Base-by-base conservation (phyloP, 768 basidiomycete species). In the Leccinum imitatum region DNA sequence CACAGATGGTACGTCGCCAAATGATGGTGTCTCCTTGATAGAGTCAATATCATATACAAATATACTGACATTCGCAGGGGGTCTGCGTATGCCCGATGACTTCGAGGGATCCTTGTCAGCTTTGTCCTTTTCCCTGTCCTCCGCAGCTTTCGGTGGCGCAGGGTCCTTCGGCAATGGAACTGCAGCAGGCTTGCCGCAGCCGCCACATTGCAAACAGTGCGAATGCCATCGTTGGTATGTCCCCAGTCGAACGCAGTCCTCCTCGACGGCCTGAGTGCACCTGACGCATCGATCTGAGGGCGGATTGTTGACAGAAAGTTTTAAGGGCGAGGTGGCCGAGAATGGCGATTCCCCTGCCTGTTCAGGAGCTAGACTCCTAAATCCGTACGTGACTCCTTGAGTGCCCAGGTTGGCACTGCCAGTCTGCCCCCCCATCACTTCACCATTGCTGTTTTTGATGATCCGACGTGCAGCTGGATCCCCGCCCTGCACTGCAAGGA, bases 201-300 rank as follows among this genome's bases (percentile, higher is more conserved):
- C 78, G 14, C 75, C 76, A 65, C 97, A 99, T 59, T 89, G 86
- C n/a, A 99, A 78, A 71, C 97, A 99, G 33, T 90, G 82, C 2
- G 93, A 91, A 75, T 99, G 97, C 97, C 97, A 98, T 50, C 96
- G 83, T 69, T 93, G 89, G 76, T 95, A 96, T n/a, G 94, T 95
- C 35, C 95, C 97, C 30, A 96, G 77, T 59, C 97, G 84, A 50
- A 93, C 91, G 69, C 97, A 98, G 65, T 98, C 97, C 72, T 99
- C 97, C 75, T 99, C 97, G 23, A 99, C 93, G 0, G 96, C 96
- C 62, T 86, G 79, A 47, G 84, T 82, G 73, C 97, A 99, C 68
- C 85, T 87, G 54, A 93, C 84, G 70, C 97, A 99, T 44, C 95
- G 83, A 77, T 99, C 97, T 17, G 90, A 91, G 7, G 92, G 92